Evolutionary conservation across 2,329 filamentous ascomycete genomes (phyloP).

Genomic region (Colletotrichum kahawae): DNA sequence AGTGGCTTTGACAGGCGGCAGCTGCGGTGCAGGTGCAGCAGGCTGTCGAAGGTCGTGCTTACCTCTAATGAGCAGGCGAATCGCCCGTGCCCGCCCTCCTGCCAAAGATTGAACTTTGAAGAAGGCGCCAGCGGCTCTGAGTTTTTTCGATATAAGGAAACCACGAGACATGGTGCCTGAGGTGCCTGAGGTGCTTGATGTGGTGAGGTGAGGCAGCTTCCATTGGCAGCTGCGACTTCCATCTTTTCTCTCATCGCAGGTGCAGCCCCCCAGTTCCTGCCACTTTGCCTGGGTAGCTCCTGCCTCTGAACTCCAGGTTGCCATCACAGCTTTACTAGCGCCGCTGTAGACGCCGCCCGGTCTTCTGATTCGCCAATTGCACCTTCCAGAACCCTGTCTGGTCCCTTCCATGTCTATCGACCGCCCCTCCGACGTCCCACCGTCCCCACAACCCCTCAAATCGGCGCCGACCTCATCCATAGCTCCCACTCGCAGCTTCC

Average conservation of each 20-base stretch:
- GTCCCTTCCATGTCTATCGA: neutral
- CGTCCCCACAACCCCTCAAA: neutral
- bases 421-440: neutral
- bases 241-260: neutral
- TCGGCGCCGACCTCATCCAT: neutral
- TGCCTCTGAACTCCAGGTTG: neutral
- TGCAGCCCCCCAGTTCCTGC: neutral
- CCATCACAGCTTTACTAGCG: neutral
- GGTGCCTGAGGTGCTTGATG: neutral
- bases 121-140: neutral
- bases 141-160: neutral
- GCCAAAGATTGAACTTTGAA: neutral
- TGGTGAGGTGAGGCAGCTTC: neutral
- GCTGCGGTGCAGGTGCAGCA: neutral
- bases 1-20: neutral
- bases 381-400: conserved; percentile 6
- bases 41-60: neutral
- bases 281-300: neutral
- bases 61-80: neutral
- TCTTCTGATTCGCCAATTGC: conserved; percentile 16
- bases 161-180: neutral
- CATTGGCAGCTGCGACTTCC: neutral
- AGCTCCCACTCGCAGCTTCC: neutral
- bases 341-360: neutral
- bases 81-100: conserved; percentile 8